These are phyloP conservation scores for Murraya paniculata DNA, from an alignment of 345 rosid genomes.

Conservation along the genomic window DNA sequence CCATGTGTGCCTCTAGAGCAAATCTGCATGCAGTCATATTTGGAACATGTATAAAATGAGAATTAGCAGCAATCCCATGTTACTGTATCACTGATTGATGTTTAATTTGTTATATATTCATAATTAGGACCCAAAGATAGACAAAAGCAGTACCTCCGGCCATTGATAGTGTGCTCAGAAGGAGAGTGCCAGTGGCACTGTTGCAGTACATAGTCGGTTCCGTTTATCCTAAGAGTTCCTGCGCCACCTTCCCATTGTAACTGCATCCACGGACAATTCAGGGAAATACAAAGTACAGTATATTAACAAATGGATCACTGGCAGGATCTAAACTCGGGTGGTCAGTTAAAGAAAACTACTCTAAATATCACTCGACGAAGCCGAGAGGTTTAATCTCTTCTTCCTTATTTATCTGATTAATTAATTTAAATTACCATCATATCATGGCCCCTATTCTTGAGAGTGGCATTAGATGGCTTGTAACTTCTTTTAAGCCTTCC, in stretches of 20 bases:
- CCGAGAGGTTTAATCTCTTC: too few relatives aligned
- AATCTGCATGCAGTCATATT: constrained; percentile 39
- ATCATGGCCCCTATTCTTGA: constrained; percentile 84
- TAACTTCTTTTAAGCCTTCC: constrained; percentile 51
- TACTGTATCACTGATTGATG: too few relatives aligned
- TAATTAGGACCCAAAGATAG: too few relatives aligned
- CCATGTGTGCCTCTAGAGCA: constrained; percentile 73
- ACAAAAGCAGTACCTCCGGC: constrained; percentile 27
- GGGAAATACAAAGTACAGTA: background rate
- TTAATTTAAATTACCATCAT: constrained; percentile 49
- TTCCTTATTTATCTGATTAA: too few relatives aligned
- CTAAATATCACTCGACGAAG: too few relatives aligned
- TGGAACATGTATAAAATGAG: background rate
- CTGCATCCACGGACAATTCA: constrained; percentile 32
- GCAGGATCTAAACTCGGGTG: too few relatives aligned
- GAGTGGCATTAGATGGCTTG: constrained; percentile 51
- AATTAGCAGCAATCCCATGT: background rate
- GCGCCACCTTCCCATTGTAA: constrained; percentile 46
- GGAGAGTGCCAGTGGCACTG: constrained; percentile 72
- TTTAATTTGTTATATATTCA: too few relatives aligned
- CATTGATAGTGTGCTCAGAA: constrained; percentile 53
- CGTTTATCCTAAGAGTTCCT: constrained; percentile 40
- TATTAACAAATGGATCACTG: background rate
- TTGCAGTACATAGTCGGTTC: constrained; percentile 31
- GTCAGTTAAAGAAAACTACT: too few relatives aligned